Evolutionary conservation across 306 rosid genomes (phyloP), one percentile per base, ranked within the genome.

Genomic region (Lathyrus oleraceus): DNA sequence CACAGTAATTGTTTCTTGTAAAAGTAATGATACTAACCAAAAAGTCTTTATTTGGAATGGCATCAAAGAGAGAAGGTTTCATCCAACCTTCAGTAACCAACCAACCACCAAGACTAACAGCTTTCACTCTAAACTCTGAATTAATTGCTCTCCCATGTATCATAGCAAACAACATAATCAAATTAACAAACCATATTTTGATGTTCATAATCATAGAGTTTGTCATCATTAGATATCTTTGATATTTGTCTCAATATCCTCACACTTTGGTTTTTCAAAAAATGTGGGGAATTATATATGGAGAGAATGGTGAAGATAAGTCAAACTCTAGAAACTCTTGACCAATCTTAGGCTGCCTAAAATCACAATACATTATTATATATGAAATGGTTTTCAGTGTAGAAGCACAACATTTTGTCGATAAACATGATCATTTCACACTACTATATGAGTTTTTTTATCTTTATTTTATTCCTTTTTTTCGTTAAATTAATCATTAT

Each of bases 1-100:
- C 4, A 27, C 5, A 27, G 30, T 27, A 27, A 27, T 4, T 27
- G 30, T 27, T 27, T 27, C 30, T 3, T 27, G 30, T 27, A 27
- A 27, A 27, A 27, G 53, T n/a, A 47, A 6, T 9, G 17, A 8
- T 36, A 69, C 76, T 61, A 1, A 59, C 57, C 96, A 88, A 79
- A 59, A 88, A 79, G 61, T 91, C 96, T 48, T 87, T 91, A 76
- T 88, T 88, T 57, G 88, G 88, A 58, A 91, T 88, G 56, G 81
- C 91, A 58, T 88, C 93, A 13, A 91, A 88, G 28, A 91, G 93
- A 61, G 91, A 83, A 69, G 96, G 97, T 76, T 88, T 84, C 3
- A 91, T 91, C 97, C 96, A 91, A 68, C 96, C 97, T 79, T 91
- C 97, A 5, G 91, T 84, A 4, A 88, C 91, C 1, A 91, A 77